These are phyloP conservation scores for Ampelocalamus luodianensis DNA, from an alignment of 176 grass and related monocot species.

Conservation along the genomic window DNA sequence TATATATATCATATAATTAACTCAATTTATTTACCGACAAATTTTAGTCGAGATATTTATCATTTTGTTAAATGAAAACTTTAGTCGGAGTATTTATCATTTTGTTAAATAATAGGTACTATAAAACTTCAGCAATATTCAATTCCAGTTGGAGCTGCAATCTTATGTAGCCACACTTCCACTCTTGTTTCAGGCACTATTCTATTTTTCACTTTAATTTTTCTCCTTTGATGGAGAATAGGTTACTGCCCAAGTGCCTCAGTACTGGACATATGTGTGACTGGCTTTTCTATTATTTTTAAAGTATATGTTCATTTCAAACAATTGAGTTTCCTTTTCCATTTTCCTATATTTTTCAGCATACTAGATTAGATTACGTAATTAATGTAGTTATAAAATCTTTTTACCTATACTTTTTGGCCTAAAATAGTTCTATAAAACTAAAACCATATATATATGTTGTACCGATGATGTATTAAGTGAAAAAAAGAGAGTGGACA, in stretches of 20 bases:
- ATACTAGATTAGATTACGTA: no score
- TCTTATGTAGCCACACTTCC: no score
- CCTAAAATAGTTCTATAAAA: no score
- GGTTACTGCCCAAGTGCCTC: background rate
- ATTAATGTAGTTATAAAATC: no score
- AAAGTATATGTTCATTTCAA: no score
- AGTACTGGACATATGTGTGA: background rate
- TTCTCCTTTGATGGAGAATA: background rate
- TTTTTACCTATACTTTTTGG: no score
- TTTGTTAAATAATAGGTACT: background rate
- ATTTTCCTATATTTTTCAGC: no score
- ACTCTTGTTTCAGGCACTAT: background rate
- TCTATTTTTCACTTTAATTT: background rate
- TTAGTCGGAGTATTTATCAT: background rate
- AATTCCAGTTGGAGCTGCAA: no score
- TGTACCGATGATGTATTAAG: no score
- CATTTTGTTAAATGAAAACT: background rate
- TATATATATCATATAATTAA: background rate
- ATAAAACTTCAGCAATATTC: background rate
- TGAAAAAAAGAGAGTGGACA: no score
- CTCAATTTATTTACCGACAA: background rate
- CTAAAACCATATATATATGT: no score
- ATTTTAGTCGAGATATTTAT: background rate
- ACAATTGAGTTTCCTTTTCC: no score
- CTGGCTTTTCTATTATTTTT: background rate